Evolutionary conservation across 805 yeast genomes (phyloP), one percentile per base, ranked within the genome.

Genomic region (Spathaspora passalidarum): DNA sequence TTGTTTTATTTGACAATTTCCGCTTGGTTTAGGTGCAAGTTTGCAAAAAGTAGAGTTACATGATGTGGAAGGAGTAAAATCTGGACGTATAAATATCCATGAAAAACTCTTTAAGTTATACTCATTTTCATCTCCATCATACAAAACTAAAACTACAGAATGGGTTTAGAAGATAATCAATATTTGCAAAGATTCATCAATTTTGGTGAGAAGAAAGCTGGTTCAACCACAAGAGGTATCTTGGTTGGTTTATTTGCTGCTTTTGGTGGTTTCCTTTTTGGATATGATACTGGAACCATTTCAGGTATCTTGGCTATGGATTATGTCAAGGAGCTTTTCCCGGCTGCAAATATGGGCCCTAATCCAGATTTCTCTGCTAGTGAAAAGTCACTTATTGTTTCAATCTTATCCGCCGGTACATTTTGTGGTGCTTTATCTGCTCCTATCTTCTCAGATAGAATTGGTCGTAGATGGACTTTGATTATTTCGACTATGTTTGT

Each of bases 161-260:
- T 69, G 75, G 73, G 73, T 54, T 62, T 69, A 52, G 72, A 68
- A 63, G 66, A 67, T 53, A 62, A 55, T 52, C 50, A 54, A 38
- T 47, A 67, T 34, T 47, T 65, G 37, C 59, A 56, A 52, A 66
- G 52, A 47, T 71, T 57, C 55, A 61, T 73, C 56, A 70, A 74
- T 39, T 64, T 71, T 19, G 79, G 76, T 34, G 76, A 74, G 39
- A 75, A 73, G 58, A 67, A 64, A 45, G 74, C 75, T 43, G 81
- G 74, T 14, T 68, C 73, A 45, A 60, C 73, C 52, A 40, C 63
- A 37, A 68, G 68, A 72, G 70, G 70, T 40, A 65, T 68, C 57
- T 52, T 64, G 41, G 70, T 69, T 21, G 73, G 73, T 50, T 56
- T 60, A 32, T 68, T 67, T 49, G 74, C 73, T 38, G 72, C 73